A percentile compares a stretch with the other conserved stretches of the same genome.
These are phyloP conservation scores for Tricharina praecox DNA, from an alignment of 495 filamentous ascomycete species.

Conservation along the genomic window DNA sequence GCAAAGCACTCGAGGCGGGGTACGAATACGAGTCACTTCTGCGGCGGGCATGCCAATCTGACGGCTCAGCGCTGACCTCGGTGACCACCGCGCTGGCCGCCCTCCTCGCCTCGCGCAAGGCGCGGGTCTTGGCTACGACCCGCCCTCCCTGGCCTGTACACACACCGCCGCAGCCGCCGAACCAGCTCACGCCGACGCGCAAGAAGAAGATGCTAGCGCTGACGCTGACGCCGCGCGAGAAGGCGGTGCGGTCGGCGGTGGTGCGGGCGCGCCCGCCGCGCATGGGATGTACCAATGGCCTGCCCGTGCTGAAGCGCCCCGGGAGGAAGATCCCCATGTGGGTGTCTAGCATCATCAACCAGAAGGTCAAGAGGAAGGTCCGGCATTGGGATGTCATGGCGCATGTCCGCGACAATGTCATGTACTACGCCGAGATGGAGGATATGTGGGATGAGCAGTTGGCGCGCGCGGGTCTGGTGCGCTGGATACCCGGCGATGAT, in stretches of 20 bases:
- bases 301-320: conserved; percentile 17
- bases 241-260: neutral
- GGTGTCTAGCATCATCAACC: conserved; percentile 14
- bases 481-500: neutral
- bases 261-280: conserved; percentile 6
- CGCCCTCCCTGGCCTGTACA: neutral
- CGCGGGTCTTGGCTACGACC: neutral
- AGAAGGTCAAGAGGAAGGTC: conserved; percentile 14
- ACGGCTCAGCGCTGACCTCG: neutral
- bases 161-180: conserved; percentile 8
- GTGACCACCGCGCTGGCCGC: neutral
- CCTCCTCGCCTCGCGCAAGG: neutral
- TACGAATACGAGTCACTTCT: conserved; percentile 1
- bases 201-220: conserved; percentile 1
- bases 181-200: conserved; percentile 1
- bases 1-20: neutral
- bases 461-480: neutral
- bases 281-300: conserved; percentile 4
- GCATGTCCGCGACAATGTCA: conserved; percentile 11
- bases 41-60: neutral
- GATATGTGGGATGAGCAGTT: conserved; percentile 18
- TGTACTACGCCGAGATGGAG: conserved; percentile 15
- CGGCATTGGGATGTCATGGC: conserved; percentile 5
- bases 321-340: conserved; percentile 4
- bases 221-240: neutral